These are phyloP conservation scores for Bruguiera gymnorhiza DNA, from an alignment of 345 rosid species.

Conservation along the genomic window DNA sequence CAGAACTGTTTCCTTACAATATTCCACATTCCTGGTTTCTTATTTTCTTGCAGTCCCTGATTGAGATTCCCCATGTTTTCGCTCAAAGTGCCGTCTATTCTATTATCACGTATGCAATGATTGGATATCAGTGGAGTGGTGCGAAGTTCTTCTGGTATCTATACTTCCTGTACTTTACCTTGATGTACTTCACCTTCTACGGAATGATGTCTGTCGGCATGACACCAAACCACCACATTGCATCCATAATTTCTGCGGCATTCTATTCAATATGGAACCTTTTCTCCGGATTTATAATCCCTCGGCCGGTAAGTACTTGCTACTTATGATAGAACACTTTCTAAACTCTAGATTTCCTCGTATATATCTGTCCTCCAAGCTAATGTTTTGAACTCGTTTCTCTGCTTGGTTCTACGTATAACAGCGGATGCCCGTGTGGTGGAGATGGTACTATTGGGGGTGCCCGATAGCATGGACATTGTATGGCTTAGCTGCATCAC, in stretches of 20 bases:
- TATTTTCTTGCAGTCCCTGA: neutral
- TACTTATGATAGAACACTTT: neutral
- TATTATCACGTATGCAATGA: slow-evolving; percentile 1
- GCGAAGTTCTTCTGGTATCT: slow-evolving; percentile 11
- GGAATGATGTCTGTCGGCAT: slow-evolving; percentile 11
- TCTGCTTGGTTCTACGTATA: neutral
- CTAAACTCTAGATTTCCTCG: neutral
- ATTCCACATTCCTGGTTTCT: neutral
- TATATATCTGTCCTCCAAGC: too few relatives aligned
- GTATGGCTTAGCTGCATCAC: slow-evolving; percentile 16
- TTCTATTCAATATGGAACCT: slow-evolving; percentile 3
- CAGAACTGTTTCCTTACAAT: neutral
- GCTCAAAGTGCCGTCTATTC: neutral
- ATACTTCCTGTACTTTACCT: slow-evolving; percentile 7
- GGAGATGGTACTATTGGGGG: slow-evolving; percentile 24
- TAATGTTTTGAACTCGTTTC: neutral
- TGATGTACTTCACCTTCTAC: slow-evolving; percentile 8
- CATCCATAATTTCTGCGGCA: neutral
- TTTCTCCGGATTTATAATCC: slow-evolving; percentile 6
- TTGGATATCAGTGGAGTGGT: slow-evolving; percentile 4
- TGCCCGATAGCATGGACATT: slow-evolving; percentile 20
- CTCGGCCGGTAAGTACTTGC: neutral
- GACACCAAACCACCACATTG: slow-evolving; percentile 13
- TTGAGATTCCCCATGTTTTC: slow-evolving; percentile 7
- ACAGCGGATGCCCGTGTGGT: slow-evolving; percentile 21